phyloP scores from a whole-genome alignment of 768 basidiomycete species.

The Amanita pseudoporphyria region DNA sequence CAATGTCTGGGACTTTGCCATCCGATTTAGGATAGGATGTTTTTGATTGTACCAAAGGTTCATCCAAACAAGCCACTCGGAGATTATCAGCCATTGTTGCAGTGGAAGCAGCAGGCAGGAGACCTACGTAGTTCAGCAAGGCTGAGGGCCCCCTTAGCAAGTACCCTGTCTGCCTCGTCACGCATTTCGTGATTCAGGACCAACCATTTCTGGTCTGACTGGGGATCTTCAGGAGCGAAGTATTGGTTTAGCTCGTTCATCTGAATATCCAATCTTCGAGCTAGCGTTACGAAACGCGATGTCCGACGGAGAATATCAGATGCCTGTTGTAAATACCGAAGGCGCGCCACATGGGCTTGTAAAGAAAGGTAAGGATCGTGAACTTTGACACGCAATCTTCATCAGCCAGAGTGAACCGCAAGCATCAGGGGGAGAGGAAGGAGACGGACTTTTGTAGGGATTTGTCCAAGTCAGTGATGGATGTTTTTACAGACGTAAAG shows the following conservation, averaged over 20 bases:
- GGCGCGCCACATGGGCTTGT: conserved; percentile 55
- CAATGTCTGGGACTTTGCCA: background rate
- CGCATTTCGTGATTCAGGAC: conserved; percentile 33
- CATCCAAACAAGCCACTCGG: conserved; percentile 43
- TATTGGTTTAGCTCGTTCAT: conserved; percentile 58
- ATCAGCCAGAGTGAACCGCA: conserved; percentile 12
- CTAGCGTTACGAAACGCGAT: conserved; percentile 76
- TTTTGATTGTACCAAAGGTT: conserved; percentile 15
- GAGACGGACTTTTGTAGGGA: conserved; percentile 65
- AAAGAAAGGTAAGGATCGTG: conserved; percentile 75
- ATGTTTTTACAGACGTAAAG: conserved; percentile 53
- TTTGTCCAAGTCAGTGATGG: conserved; percentile 62
- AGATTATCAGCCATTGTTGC: conserved; percentile 6
- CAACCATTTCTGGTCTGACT: conserved; percentile 11
- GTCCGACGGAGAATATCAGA: conserved; percentile 79
- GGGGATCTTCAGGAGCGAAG: background rate
- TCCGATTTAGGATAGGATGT: background rate
- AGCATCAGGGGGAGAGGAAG: background rate
- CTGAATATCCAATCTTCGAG: conserved; percentile 74
- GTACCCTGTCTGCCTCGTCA: conserved; percentile 76
- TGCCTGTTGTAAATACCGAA: conserved; percentile 74
- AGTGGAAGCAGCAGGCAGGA: background rate
- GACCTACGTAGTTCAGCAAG: conserved; percentile 82
- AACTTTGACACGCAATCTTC: conserved; percentile 78
- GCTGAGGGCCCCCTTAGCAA: conserved; percentile 91